Percentiles rank a stretch among this genome's conserved stretches.
Evolutionary conservation across 2,329 filamentous ascomycete species (phyloP).

Genomic region (Ophiosphaerella herpotricha): DNA sequence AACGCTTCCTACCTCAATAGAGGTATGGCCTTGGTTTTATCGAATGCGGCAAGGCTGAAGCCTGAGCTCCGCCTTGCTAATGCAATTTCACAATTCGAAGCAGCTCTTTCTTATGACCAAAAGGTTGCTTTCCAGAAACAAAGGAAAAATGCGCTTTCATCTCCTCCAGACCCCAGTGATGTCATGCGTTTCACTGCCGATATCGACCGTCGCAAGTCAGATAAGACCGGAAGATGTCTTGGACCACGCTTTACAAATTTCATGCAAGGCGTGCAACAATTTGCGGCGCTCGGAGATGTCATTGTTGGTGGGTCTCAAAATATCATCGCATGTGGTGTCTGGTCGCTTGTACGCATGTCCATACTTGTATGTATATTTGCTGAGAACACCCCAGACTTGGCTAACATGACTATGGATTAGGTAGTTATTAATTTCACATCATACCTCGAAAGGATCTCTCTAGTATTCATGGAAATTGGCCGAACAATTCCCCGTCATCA

Average conservation of each 20-base stretch:
- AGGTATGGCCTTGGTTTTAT: slow-evolving; percentile 10
- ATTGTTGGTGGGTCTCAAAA: slow-evolving; percentile 53
- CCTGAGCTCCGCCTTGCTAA: slow-evolving; percentile 50
- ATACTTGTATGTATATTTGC: slow-evolving; percentile 42
- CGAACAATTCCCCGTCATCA: slow-evolving; percentile 49
- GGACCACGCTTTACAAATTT: slow-evolving; percentile 51
- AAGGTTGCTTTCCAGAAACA: slow-evolving; percentile 35
- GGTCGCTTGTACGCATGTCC: slow-evolving; percentile 51
- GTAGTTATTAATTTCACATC: slow-evolving; percentile 33
- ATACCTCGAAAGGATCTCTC: slow-evolving; percentile 47
- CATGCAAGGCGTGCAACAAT: slow-evolving; percentile 50
- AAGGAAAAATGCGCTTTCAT: slow-evolving; percentile 16
- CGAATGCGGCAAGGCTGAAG: slow-evolving; percentile 30
- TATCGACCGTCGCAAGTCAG: slow-evolving; percentile 31
- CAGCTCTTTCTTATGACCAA: slow-evolving; percentile 42
- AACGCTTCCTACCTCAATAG: neutral
- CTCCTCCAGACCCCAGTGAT: slow-evolving; percentile 40
- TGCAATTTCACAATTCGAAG: slow-evolving; percentile 49
- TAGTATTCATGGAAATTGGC: slow-evolving; percentile 49
- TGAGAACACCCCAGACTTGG: too few species aligned
- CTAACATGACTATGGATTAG: slow-evolving; percentile 8
- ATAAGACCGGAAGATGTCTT: slow-evolving; percentile 39
- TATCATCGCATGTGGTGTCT: slow-evolving; percentile 52
- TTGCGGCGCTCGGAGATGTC: slow-evolving; percentile 50
- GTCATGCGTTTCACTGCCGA: slow-evolving; percentile 47